Conservation (phyloP, 352 stramenopile genomes). For the Pythium myriotylum region DNA sequence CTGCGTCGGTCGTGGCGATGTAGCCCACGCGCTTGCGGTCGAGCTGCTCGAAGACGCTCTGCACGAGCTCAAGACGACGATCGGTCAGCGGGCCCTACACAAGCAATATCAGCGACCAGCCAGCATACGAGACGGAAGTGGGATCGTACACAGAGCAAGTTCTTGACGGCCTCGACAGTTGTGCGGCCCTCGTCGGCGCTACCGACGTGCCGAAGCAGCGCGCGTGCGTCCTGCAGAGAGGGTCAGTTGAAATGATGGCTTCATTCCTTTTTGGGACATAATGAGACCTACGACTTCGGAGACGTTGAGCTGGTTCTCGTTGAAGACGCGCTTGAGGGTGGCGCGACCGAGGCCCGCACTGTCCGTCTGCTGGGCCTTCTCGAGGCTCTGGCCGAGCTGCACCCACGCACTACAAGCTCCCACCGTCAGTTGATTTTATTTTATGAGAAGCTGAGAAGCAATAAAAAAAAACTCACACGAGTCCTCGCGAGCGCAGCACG, state of each 20-base stretch:
- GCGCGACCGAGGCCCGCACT: constrained; percentile 46
- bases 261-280: background rate
- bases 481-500: constrained; percentile 42
- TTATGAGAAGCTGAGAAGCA: background rate
- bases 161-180: constrained; percentile 52
- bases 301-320: constrained; percentile 45
- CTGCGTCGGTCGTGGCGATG: constrained; percentile 49
- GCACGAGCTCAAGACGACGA: constrained; percentile 60
- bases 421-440: too few relatives aligned
- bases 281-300: constrained; percentile 55
- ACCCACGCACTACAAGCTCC: constrained; percentile 60
- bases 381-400: constrained; percentile 45
- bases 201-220: constrained; percentile 42
- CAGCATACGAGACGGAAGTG: background rate
- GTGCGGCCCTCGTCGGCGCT: constrained; percentile 44
- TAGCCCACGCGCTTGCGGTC: constrained; percentile 67
- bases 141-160: constrained; percentile 54
- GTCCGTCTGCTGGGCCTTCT: constrained; percentile 48
- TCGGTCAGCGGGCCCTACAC: constrained; percentile 47
- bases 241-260: background rate
- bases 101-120: background rate
- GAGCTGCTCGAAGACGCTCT: constrained; percentile 68
- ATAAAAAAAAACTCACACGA: constrained; percentile 42
- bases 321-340: constrained; percentile 61
- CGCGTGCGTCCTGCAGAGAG: constrained; percentile 47